phyloP scores from a whole-genome alignment of 176 grass and related monocot genomes.

The Cymbopogon citratus region DNA sequence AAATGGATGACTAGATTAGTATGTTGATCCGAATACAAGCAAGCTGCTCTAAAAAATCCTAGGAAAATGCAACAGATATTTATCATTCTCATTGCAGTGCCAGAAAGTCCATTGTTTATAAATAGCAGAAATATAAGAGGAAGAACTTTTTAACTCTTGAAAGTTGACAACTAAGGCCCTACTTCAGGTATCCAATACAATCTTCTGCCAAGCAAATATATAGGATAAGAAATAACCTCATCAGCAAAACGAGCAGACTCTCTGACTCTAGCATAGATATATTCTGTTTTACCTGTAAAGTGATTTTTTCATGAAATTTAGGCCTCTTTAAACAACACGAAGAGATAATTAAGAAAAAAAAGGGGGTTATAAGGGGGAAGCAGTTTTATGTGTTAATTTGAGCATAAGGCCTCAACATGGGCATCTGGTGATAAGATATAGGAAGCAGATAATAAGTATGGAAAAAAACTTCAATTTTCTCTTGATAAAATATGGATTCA shows the following conservation, averaged over 20 bases:
- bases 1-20: neutral
- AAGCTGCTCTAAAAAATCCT: neutral
- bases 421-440: neutral
- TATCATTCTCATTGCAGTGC: neutral
- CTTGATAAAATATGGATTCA: neutral
- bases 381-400: neutral
- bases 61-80: neutral
- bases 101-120: neutral
- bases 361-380: neutral
- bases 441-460: neutral
- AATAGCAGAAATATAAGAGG: constrained; percentile 13
- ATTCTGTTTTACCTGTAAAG: constrained; percentile 88
- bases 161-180: neutral
- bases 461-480: neutral
- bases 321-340: constrained; percentile 8
- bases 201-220: constrained; percentile 2
- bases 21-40: neutral
- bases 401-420: neutral
- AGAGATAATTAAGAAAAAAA: constrained; percentile 20
- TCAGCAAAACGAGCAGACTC: constrained; percentile 55
- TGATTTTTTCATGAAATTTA: neutral
- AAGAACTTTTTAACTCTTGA: neutral
- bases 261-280: constrained; percentile 73
- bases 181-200: neutral
- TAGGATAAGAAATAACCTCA: constrained; percentile 52